A percentile compares a stretch with the other conserved stretches of the same genome.
These are phyloP conservation scores for Trichothecium roseum DNA, from an alignment of 2,329 filamentous ascomycete species.

Conservation along the genomic window DNA sequence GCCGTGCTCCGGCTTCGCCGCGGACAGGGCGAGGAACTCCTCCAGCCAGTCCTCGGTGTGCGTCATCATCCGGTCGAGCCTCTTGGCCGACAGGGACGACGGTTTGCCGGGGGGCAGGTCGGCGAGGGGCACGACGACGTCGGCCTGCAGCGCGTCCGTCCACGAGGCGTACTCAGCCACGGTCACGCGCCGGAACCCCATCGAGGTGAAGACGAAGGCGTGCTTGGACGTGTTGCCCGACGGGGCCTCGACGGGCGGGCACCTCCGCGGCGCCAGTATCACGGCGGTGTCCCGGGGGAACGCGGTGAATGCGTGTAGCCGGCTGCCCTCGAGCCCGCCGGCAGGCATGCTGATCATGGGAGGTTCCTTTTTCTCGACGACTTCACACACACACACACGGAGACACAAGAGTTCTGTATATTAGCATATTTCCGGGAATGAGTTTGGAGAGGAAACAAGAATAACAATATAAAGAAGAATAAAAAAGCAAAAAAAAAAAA, in stretches of 20 bases:
- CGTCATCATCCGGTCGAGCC: constrained; percentile 74
- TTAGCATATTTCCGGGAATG: no score
- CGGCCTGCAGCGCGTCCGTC: constrained; percentile 57
- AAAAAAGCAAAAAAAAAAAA: no score
- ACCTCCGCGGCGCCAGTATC: constrained; percentile 67
- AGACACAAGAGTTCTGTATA: no score
- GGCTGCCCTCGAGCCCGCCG: constrained; percentile 26
- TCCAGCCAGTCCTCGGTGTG: constrained; percentile 75
- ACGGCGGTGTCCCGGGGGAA: constrained; percentile 56
- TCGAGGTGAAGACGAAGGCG: constrained; percentile 74
- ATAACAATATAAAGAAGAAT: no score
- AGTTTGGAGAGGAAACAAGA: no score
- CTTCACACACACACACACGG: no score
- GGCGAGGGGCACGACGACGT: constrained; percentile 69
- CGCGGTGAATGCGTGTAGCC: constrained; percentile 69
- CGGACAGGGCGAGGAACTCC: constrained; percentile 43
- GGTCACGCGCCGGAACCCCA: constrained; percentile 66
- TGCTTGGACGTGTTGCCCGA: constrained; percentile 59
- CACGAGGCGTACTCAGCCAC: constrained; percentile 59
- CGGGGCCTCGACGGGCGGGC: constrained; percentile 64
- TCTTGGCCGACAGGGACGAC: constrained; percentile 54
- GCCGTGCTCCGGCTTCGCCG: no score
- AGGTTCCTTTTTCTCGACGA: constrained; percentile 43
- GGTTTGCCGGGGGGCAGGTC: constrained; percentile 52
- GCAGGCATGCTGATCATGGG: constrained; percentile 34